Conservation (phyloP, 1,284 basidiomycete species). For the Ganoderma resinaceum region DNA sequence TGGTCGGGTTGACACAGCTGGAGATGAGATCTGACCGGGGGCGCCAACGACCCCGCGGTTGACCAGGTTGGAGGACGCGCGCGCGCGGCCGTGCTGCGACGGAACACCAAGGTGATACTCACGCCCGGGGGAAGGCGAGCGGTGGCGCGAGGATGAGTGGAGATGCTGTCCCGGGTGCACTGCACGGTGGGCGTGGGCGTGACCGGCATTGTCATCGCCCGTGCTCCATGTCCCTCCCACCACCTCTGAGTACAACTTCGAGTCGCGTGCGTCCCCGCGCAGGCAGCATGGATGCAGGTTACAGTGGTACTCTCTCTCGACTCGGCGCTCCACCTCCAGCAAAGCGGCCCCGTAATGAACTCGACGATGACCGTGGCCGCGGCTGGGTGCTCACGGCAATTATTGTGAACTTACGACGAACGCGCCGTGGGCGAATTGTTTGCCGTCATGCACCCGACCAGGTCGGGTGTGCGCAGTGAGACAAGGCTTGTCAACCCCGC, state of each 20-base stretch:
- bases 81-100: conserved; percentile 29
- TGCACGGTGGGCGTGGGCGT: conserved; percentile 26
- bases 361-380: conserved; percentile 31
- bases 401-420: too few species aligned
- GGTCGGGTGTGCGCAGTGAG: too few species aligned
- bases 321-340: conserved; percentile 49
- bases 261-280: conserved; percentile 50
- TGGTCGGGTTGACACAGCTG: too few species aligned
- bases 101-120: conserved; percentile 34
- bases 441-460: too few species aligned
- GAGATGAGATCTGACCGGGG: conserved; percentile 19
- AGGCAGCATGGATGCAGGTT: conserved; percentile 47
- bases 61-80: conserved; percentile 30
- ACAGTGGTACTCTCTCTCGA: conserved; percentile 33
- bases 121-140: conserved; percentile 34
- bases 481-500: too few species aligned
- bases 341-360: conserved; percentile 51
- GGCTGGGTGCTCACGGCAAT: too few species aligned
- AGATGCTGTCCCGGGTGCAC: conserved; percentile 35
- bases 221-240: conserved; percentile 43
- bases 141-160: conserved; percentile 34
- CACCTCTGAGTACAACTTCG: conserved; percentile 36
- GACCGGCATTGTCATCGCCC: conserved; percentile 35
- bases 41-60: conserved; percentile 4
- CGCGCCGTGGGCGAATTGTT: too few species aligned